Evolutionary conservation across 768 basidiomycete species (phyloP), one percentile per base, ranked within the genome.

Genomic region (Pisolithus tinctorius): DNA sequence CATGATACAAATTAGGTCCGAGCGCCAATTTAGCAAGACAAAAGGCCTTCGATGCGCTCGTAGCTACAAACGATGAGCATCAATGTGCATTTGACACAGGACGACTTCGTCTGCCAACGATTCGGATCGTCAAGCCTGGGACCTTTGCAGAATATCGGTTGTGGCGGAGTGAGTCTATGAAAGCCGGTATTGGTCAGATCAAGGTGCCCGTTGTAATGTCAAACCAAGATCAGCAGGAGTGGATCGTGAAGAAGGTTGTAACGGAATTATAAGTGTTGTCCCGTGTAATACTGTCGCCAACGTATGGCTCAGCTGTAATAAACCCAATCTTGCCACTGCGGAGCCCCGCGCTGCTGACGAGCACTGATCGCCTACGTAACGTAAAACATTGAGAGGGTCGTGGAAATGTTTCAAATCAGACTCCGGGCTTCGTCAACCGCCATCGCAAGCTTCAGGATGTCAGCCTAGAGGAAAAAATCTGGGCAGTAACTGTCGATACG

Each of bases 91-190:
- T 4, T 23, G 3, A 8, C 14, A n/a, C 36, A 6, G 41, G 41
- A 13, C 41, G 41, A 25, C 41, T 42, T 13, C 41, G 41, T 42
- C 41, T 42, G 27, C 63, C 63, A 2, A 61, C 61, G 30, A 52
- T 65, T 41, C 59, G 59, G 4, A 47, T 65, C 3, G 48, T 65
- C 4, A 49, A 57, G 20, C 20, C 48, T 1, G 59, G 63, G 7
- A 59, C 56, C 8, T 63, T 63, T 11, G 31, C 43, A 3, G 61
- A 54, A 4, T 63, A 55, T 34, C 55, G 59, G 46, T 44, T 23
- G 34, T 58, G 55, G 54, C 61, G 42, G 31, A 37, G 39, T 13
- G 40, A 64, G 26, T 47, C 50, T 40, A 42, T 4, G 4, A 58
- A 57, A 3, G 6, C 48, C 1, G 36, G n/a, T 2, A 36, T 30